These are phyloP conservation scores for Asterophora lycoperdoides DNA, from an alignment of 768 basidiomycete species.

Conservation along the genomic window DNA sequence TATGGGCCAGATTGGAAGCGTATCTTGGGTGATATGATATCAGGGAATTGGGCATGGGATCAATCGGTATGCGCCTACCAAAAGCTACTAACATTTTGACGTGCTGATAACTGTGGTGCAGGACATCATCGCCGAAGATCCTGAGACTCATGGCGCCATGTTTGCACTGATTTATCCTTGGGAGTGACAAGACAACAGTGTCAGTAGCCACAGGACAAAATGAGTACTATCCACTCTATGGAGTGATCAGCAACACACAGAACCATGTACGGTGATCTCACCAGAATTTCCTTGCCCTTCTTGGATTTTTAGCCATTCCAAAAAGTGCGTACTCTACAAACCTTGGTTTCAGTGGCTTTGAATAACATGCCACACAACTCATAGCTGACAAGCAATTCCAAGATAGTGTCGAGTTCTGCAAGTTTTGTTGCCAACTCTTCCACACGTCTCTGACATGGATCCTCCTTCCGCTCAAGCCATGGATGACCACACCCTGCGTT, in stretches of 20 bases:
- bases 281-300: constrained; percentile 20
- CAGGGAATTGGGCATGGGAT: constrained; percentile 36
- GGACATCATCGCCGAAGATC: constrained; percentile 22
- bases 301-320: too few species aligned
- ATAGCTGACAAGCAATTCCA: constrained; percentile 1
- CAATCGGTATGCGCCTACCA: constrained; percentile 31
- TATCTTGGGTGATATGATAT: constrained; percentile 33
- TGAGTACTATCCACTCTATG: constrained; percentile 33
- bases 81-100: not conserved
- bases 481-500: constrained; percentile 22
- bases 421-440: constrained; percentile 17
- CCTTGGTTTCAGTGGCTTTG: too few species aligned
- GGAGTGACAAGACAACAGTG: constrained; percentile 35
- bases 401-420: too few species aligned
- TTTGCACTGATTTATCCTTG: constrained; percentile 30
- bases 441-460: constrained; percentile 18
- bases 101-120: constrained; percentile 1
- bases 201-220: constrained; percentile 34
- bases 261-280: constrained; percentile 30
- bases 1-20: constrained; percentile 19
- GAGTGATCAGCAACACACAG: constrained; percentile 28
- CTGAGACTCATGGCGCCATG: constrained; percentile 22
- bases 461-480: constrained; percentile 16
- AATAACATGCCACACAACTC: too few species aligned
- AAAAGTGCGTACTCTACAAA: constrained; percentile 6